Base-by-base conservation (phyloP, 129 eudicot species). In the Centrapalus pauciflorus region DNA sequence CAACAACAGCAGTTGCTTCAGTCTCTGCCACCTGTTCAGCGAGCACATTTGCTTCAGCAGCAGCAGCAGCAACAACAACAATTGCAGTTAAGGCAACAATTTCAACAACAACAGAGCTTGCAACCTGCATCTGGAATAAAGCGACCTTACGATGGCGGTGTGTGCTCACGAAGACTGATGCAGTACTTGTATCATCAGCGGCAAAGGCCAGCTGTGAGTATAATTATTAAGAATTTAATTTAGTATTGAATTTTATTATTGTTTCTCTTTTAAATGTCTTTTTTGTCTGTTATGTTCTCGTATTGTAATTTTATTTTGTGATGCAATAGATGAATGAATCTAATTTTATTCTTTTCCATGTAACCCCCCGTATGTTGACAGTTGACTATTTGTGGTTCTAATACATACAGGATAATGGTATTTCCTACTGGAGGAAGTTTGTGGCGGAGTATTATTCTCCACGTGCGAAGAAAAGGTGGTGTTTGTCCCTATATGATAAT, bases 401-500 rank as follows among this genome's bases (percentile, higher is more conserved):
- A 66, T 43, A 16, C 30, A 52, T 56, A 21, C 74, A 94, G 99
- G 99, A 86, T 61, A 94, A 94, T 64, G 55, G 79, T 57, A 89
- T 94, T 71, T 84, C 95, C 67, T 94, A 89, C 71, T 94, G 99
- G 99, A 84, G 86, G 65, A 94, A 89, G 67, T 89, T 94, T 56
- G 97, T 94, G 28, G 78, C 90, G 0, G 99, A 94, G 70, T 94
- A 94, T 69, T 94, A 83, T 73, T 83, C 96, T 62, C 96, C 99
- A 33, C 97, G 97, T 74, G 96, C 97, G 63, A 94, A 94, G 80
- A 94, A 86, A 82, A 84, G 99, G 71, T 94, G 96, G 99, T 94
- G 99, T 67, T 69, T 94, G 71, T 89, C 99, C 26, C 58, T 82
- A 24, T 89, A 94, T 76, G 95, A 89, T 66, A 89, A 89, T 56